These are phyloP conservation scores for Lasiosphaeria ovina DNA, from an alignment of 495 filamentous ascomycete species.

Conservation along the genomic window DNA sequence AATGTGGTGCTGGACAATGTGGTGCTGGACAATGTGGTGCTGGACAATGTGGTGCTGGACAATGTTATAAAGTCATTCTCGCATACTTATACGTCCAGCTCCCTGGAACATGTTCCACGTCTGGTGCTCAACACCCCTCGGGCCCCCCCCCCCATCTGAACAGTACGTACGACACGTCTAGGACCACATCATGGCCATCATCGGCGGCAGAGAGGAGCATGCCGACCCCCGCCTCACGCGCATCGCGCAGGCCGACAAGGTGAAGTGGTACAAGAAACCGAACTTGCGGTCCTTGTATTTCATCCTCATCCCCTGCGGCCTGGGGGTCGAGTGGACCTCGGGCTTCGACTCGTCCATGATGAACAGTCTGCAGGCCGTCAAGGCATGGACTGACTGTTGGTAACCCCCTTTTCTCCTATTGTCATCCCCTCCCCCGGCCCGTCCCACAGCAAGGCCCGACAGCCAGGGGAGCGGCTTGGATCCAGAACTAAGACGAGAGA, in stretches of 20 bases:
- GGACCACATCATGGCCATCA: constrained; percentile 21
- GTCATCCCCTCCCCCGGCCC: neutral
- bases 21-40: too few relatives aligned
- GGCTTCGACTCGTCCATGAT: constrained; percentile 66
- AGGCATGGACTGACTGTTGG: constrained; percentile 40
- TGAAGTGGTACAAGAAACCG: constrained; percentile 60
- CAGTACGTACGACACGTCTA: neutral
- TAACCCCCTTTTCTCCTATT: neutral
- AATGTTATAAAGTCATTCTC: too few relatives aligned
- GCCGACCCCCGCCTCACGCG: constrained; percentile 41
- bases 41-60: too few relatives aligned
- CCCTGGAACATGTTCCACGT: too few relatives aligned
- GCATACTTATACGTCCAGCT: too few relatives aligned
- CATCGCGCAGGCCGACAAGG: constrained; percentile 49
- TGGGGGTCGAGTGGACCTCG: constrained; percentile 67
- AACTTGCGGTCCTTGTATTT: constrained; percentile 62
- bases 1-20: too few relatives aligned
- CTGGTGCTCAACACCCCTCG: too few relatives aligned
- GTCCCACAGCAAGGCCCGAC: too few relatives aligned
- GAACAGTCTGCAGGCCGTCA: constrained; percentile 61
- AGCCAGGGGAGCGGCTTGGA: too few relatives aligned
- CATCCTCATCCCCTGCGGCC: constrained; percentile 60
- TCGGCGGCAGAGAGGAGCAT: constrained; percentile 26
- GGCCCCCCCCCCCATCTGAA: too few relatives aligned
- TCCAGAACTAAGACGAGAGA: neutral